Evolutionary conservation across 2,329 filamentous ascomycete genomes (phyloP), one percentile per base, ranked within the genome.

Genomic region (Claviceps africana): DNA sequence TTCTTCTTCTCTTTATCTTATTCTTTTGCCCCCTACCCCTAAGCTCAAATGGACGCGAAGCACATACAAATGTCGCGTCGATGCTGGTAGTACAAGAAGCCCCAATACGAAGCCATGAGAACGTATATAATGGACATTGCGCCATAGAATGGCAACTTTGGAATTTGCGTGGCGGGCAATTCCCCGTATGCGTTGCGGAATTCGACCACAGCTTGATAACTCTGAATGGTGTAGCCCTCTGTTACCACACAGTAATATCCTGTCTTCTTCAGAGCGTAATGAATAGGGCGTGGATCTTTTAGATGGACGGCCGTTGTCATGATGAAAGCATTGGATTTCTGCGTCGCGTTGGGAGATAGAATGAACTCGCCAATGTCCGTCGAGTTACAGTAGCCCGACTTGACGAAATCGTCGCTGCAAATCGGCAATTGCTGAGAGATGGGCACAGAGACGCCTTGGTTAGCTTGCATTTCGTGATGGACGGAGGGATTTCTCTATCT

Each of bases 111-210:
- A 58, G 82, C 83, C 58, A 97, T 80, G 21, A 97, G 78, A 48
- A 89, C 89, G 68, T 98, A 98, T 33, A 95, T 81, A 56, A 98
- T 90, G 0, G 90, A 91, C 59, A 97, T 82, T 53, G 86, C 91
- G 47, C 91, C 93, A 63, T 98, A 98, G 67, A 98, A 98, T 2
- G 93, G 91, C 54, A 98, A 75, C 68, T 98, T 98, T 21, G 94
- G 86, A 58, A 98, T 96, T 67, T 98, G 91, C 1, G 89, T 89
- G 8, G 89, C 93, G 5, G 90, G 87, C 52, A 98, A 82, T 72
- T 98, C 91, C 64, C 93, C 93, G 64, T 94, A 98, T 2, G 93
- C 86, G 68, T 98, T 97, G 56, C 90, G 83, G 68, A 97, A 98
- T 62, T 93, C 90, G 44, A 93, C 84, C 15, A 93, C 79, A 8